Percentiles rank a stretch among this genome's conserved stretches.
Evolutionary conservation across 2,329 filamentous ascomycete species (phyloP).

Genomic region (Camillea tinctor): DNA sequence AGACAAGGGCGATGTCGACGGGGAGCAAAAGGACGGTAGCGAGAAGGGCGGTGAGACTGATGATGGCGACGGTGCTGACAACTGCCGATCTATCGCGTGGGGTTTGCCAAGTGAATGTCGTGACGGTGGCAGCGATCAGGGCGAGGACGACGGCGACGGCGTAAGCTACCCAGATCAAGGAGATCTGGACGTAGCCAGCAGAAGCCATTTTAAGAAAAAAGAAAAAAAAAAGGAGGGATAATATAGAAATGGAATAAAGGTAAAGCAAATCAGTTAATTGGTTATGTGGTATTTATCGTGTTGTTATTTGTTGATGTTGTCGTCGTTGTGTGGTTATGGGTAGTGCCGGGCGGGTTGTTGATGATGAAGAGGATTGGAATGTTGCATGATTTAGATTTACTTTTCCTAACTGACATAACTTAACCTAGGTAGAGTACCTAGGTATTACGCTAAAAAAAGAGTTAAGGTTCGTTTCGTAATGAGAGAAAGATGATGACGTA

Average conservation of each 20-base stretch:
- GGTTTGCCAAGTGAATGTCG: conserved; percentile 88
- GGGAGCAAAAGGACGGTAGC: conserved; percentile 91
- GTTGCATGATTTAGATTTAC: background rate
- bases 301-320: background rate
- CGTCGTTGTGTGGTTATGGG: background rate
- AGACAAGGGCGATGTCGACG: conserved; percentile 93
- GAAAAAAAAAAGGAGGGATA: no score
- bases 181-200: conserved; percentile 72
- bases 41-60: conserved; percentile 83
- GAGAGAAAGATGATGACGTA: background rate
- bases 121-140: conserved; percentile 74
- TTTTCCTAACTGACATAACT: background rate
- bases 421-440: background rate
- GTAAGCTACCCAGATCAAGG: conserved; percentile 94
- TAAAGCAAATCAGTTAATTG: background rate
- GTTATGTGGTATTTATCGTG: no score
- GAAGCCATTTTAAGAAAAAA: conserved; percentile 24
- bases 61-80: conserved; percentile 80
- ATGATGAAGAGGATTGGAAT: background rate
- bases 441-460: background rate
- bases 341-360: background rate
- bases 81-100: conserved; percentile 80
- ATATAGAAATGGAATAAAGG: no score
- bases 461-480: background rate
- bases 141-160: conserved; percentile 76